Base-by-base conservation (phyloP, 2,329 filamentous ascomycete species). In the Colletotrichum kahawae region DNA sequence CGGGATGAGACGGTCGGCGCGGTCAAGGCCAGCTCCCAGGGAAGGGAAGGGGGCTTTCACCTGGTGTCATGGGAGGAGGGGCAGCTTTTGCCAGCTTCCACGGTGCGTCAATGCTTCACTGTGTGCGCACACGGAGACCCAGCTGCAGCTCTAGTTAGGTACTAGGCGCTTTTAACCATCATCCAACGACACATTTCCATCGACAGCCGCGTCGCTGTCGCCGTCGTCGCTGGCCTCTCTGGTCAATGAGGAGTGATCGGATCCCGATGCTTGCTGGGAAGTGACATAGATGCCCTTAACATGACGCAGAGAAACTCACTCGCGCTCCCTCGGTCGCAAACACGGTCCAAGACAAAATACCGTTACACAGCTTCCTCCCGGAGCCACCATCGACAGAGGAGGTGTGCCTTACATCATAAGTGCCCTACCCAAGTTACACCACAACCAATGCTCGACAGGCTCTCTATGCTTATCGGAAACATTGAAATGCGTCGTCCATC, bases 1-100 rank as follows among this genome's bases (percentile, higher is more conserved):
- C 72, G 72, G 72, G 38, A 67, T 72, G 72, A 72, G 68, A 75
- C 63, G 72, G 72, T 75, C 67, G 43, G 72, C 72, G 72, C 68
- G 72, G 72, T 72, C 72, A 72, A 67, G 43, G 63, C 72, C 63
- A 67, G 38, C 31, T 65, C 18, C 67, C 31, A 56, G 60, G 67
- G 18, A 27, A 43, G 51, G 51, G 67, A 14, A 36, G 34, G 34
- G 34, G n/a, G 29, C 29, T 59, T 16, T 59, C 54, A 33, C n/a
- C 57, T 60, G 27, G 27, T 60, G 43, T 60, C 57, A 60, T 29
- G 29, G 57, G 7, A 57, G 54, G 51, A 27, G 54, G 54, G 57
- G 43, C 43, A 21, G 43, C 43, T 21, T 21, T 7, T 48, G 43
- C 43, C 43, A 48, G 43, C n/a, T 48, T 48, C n/a, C 10, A 48